Evolutionary conservation across 192 early-diverging fungal genomes (phyloP), one percentile per base, ranked within the genome.

Genomic region (Funneliformis geosporum): DNA sequence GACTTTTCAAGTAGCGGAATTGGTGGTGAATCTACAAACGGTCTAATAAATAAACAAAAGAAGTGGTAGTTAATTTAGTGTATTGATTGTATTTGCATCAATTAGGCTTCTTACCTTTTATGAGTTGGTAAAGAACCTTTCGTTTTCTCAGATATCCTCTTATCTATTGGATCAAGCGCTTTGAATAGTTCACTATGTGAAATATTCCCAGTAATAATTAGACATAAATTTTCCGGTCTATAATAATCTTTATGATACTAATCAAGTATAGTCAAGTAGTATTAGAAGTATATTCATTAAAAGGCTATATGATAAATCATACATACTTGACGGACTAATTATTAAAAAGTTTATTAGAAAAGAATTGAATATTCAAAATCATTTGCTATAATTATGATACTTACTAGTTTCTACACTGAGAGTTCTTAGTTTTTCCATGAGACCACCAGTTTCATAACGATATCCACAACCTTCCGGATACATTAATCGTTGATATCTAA

Each of bases 391-490:
- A n/a, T n/a, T n/a, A n/a, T n/a, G n/a, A n/a, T n/a, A n/a, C n/a
- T n/a, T n/a, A n/a, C n/a, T 55, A 70, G 25, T n/a, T 50, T 42
- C n/a, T n/a, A 89, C 89, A 67, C 80, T 79, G n/a, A 91, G 84
- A 3, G 85, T 84, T 46, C 90, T 82, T 12, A 91, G 78, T 55
- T 83, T 75, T 60, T 87, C 85, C 90, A 91, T 91, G 12, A 89
- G 73, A 2, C 90, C 90, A 68, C 90, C 90, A 5, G 90, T 91
- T 74, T 91, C 88, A 68, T 82, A 87, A 38, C 90, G 87, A 73
- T 91, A 91, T 18, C 90, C 90, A 80, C 85, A 88, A 66, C 80
- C 85, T 44, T 85, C 84, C 10, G 90, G 90, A 71, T 88, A 89
- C 85, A 91, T 82, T 55, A 87, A 79, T 68, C 88, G 83, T 66